phyloP scores from a whole-genome alignment of 140 eudicot genomes.

The Flaveria floridana region DNA sequence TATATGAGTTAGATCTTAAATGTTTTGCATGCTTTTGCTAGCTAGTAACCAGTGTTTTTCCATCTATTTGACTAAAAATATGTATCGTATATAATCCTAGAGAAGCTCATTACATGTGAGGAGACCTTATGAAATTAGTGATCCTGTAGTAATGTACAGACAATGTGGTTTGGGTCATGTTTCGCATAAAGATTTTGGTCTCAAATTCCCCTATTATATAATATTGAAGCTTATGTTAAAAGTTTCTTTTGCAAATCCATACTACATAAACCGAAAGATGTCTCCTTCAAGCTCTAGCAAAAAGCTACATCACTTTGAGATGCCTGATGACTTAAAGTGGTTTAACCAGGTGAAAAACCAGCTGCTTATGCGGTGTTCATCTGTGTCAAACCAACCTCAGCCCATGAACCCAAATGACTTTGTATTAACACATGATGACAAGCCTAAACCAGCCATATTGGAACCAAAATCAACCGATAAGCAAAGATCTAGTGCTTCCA shows the following conservation, averaged over 20 bases:
- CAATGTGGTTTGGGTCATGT: neutral
- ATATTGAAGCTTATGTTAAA: neutral
- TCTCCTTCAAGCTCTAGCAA: slow-evolving; percentile 25
- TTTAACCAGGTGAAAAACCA: slow-evolving; percentile 2
- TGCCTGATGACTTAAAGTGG: slow-evolving; percentile 26
- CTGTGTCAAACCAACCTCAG: slow-evolving; percentile 1
- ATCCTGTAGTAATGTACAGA: neutral
- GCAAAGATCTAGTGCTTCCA: neutral
- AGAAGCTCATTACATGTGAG: slow-evolving; percentile 5
- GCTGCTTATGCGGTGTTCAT: neutral
- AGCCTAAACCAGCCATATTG: slow-evolving; percentile 13
- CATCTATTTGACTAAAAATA: neutral
- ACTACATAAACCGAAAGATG: slow-evolving; percentile 14
- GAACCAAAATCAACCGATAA: neutral
- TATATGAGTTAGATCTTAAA: neutral
- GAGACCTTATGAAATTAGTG: neutral
- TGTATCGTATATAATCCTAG: neutral
- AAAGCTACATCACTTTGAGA: slow-evolving; percentile 21
- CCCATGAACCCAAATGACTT: neutral
- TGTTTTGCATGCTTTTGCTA: slow-evolving; percentile 7
- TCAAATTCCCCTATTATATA: neutral
- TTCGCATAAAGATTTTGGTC: neutral
- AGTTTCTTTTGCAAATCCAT: neutral
- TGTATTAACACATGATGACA: neutral
- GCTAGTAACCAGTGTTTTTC: slow-evolving; percentile 11